phyloP scores from a whole-genome alignment of 495 filamentous ascomycete species.

The Xylaria venustula region DNA sequence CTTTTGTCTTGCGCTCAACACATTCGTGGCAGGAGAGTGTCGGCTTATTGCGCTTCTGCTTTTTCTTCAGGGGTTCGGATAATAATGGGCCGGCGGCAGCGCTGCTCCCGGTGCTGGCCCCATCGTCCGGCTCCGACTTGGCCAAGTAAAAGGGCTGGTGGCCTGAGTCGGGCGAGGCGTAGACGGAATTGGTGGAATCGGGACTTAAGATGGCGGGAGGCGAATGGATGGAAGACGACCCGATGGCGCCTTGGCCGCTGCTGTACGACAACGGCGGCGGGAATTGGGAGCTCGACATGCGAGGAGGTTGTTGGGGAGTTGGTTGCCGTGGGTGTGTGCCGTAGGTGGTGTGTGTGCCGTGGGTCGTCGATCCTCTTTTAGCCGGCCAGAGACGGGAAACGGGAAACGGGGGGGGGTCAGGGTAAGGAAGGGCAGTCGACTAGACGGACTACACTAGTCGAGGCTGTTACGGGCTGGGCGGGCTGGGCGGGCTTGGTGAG shows the following conservation, averaged over 20 bases:
- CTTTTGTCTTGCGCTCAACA: slow-evolving; percentile 70
- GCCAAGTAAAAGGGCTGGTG: slow-evolving; percentile 24
- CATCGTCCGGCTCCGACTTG: slow-evolving; percentile 35
- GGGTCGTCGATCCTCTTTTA: neutral
- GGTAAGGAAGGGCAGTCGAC: neutral
- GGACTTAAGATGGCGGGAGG: slow-evolving; percentile 30
- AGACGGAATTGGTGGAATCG: slow-evolving; percentile 38
- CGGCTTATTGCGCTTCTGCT: slow-evolving; percentile 74
- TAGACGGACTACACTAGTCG: neutral
- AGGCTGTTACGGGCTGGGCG: no score
- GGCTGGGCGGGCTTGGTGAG: neutral
- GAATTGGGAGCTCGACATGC: slow-evolving; percentile 34
- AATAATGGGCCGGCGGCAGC: slow-evolving; percentile 26
- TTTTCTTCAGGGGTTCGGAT: slow-evolving; percentile 51
- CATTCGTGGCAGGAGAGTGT: slow-evolving; percentile 71
- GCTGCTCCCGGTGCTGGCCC: slow-evolving; percentile 26
- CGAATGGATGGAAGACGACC: slow-evolving; percentile 21
- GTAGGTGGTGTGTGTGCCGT: no score
- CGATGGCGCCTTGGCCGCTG: slow-evolving; percentile 26
- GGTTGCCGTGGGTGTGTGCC: no score
- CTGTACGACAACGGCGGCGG: slow-evolving; percentile 32
- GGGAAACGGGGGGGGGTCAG: neutral
- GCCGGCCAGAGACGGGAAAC: neutral
- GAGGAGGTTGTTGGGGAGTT: no score
- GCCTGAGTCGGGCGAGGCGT: slow-evolving; percentile 36